phyloP scores from a whole-genome alignment of 768 basidiomycete genomes.

The Kwoniella sp. region DNA sequence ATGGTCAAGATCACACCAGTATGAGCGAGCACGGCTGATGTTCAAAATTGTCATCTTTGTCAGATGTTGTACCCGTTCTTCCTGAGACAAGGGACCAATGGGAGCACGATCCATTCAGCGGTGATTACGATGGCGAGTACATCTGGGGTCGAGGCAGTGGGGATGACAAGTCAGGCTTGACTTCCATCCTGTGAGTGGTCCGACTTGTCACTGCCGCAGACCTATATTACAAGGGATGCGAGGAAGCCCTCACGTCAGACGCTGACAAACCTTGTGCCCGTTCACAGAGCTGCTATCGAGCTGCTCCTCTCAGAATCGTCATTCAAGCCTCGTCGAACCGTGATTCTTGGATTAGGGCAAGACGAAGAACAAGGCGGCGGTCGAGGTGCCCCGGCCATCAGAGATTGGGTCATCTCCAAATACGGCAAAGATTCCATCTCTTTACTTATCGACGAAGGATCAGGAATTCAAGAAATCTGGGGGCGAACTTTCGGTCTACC shows the following conservation, averaged over 20 bases:
- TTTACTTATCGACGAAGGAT: constrained; percentile 83
- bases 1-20: too few relatives aligned
- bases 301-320: constrained; percentile 31
- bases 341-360: constrained; percentile 46
- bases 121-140: constrained; percentile 59
- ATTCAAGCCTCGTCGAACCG: constrained; percentile 62
- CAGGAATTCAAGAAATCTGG: constrained; percentile 57
- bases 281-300: constrained; percentile 42
- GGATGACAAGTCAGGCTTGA: constrained; percentile 69
- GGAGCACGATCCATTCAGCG: constrained; percentile 67
- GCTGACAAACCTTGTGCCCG: neutral
- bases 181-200: constrained; percentile 58
- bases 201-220: neutral
- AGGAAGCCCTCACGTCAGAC: too few relatives aligned
- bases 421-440: constrained; percentile 75
- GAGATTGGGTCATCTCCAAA: constrained; percentile 58
- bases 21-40: neutral
- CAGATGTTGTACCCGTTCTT: constrained; percentile 68
- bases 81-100: constrained; percentile 63
- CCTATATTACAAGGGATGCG: too few relatives aligned
- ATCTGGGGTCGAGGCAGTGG: constrained; percentile 75
- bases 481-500: constrained; percentile 46
- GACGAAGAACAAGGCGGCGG: constrained; percentile 35
- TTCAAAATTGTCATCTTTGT: neutral
- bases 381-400: constrained; percentile 36